Evolutionary conservation across 176 grass and related monocot genomes (phyloP).

Genomic region (bread wheat (Triticum aestivum)): IWGSC_CS_RefSeq_v2.1 NC_057812.1:375234642-375235141

Average conservation of each 20-base stretch:
- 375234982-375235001: background rate
- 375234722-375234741: conserved; percentile 48
- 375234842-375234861: conserved; percentile 34
- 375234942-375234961: conserved; percentile 10
- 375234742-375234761: conserved; percentile 2
- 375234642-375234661: conserved; percentile 26
- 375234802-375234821: conserved; percentile 82
- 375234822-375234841: conserved; percentile 49
- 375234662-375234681: conserved; percentile 37
- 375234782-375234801: conserved; percentile 72
- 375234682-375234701: conserved; percentile 90
- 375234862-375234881: conserved; percentile 27
- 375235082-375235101: background rate
- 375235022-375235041: background rate
- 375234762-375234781: conserved; percentile 39
- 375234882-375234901: conserved; percentile 35
- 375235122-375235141: conserved; percentile 5
- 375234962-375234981: background rate
- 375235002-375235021: background rate
- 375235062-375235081: background rate
- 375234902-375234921: conserved; percentile 43
- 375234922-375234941: conserved; percentile 43
- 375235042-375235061: background rate
- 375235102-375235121: conserved; percentile 23
- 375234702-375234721: conserved; percentile 64